Conservation (phyloP, 1,139 yeast species). For the Pichia sp. region DNA sequence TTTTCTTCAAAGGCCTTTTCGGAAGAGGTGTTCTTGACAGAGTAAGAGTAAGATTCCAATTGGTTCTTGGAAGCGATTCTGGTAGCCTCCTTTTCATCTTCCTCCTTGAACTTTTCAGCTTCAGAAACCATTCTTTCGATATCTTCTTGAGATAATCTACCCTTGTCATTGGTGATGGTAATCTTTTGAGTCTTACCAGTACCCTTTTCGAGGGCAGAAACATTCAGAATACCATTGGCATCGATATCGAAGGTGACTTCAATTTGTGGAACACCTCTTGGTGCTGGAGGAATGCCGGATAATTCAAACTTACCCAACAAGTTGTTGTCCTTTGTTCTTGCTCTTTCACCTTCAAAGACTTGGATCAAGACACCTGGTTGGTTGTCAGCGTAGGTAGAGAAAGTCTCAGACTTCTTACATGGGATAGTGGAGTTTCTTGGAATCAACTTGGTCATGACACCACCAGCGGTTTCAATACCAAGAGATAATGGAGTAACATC, state of each 20-base stretch:
- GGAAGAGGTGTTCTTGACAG: slow-evolving; percentile 89
- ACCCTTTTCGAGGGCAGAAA: slow-evolving; percentile 96
- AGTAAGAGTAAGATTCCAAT: slow-evolving; percentile 95
- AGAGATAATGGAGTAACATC: slow-evolving; percentile 97
- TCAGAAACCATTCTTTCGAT: slow-evolving; percentile 96
- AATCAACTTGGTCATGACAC: slow-evolving; percentile 94
- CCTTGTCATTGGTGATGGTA: slow-evolving; percentile 97
- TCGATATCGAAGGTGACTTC: slow-evolving; percentile 98
- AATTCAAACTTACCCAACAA: slow-evolving; percentile 98
- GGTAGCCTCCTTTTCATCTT: slow-evolving; percentile 97
- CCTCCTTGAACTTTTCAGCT: slow-evolving; percentile 96
- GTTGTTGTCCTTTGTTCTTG: slow-evolving; percentile 97
- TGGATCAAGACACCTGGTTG: slow-evolving; percentile 99
- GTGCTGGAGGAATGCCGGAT: slow-evolving; percentile 96
- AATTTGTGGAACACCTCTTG: slow-evolving; percentile 98
- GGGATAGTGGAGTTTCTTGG: slow-evolving; percentile 99
- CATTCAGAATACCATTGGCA: slow-evolving; percentile 98
- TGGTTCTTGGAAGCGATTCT: slow-evolving; percentile 98
- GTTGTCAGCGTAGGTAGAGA: slow-evolving; percentile 98
- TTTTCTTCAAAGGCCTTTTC: slow-evolving; percentile 49
- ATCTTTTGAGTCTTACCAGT: slow-evolving; percentile 98
- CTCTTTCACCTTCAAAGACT: slow-evolving; percentile 99
- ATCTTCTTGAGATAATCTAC: slow-evolving; percentile 95
- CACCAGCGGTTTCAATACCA: slow-evolving; percentile 99
- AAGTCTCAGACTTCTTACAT: slow-evolving; percentile 96